phyloP scores from a whole-genome alignment of 495 filamentous ascomycete genomes.

The Bryoglossum gracile region DNA sequence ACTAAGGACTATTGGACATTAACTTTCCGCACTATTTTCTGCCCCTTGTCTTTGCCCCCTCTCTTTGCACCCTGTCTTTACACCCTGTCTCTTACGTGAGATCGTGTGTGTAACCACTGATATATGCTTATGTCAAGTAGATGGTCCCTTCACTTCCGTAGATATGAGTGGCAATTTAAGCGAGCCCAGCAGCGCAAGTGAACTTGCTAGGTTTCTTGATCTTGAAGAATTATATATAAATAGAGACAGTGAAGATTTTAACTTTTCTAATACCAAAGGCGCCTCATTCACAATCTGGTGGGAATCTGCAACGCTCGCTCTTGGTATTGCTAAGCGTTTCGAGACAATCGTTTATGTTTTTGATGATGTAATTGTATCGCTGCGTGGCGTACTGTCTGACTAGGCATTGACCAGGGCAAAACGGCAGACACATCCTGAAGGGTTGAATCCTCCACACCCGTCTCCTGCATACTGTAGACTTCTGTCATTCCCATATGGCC shows the following conservation, averaged over 20 bases:
- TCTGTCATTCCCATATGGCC: conserved; percentile 50
- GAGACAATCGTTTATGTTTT: too few relatives aligned
- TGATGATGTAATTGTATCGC: conserved; percentile 27
- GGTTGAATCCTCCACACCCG: conserved; percentile 7
- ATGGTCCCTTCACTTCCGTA: not conserved
- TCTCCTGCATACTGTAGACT: conserved; percentile 11
- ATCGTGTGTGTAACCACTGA: conserved; percentile 10
- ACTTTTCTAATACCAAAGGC: too few relatives aligned
- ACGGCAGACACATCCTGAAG: conserved; percentile 18
- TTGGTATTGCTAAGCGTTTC: too few relatives aligned
- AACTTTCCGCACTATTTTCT: conserved; percentile 11
- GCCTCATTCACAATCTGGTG: too few relatives aligned
- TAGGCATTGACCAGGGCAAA: conserved; percentile 16
- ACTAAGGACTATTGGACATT: conserved; percentile 8
- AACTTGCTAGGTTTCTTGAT: too few relatives aligned
- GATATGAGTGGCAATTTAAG: not conserved
- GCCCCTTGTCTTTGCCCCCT: too few relatives aligned
- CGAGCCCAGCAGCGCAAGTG: not conserved
- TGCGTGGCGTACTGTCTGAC: conserved; percentile 24
- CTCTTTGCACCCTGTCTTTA: too few relatives aligned
- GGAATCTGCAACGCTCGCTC: too few relatives aligned
- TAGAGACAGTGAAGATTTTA: too few relatives aligned
- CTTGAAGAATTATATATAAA: too few relatives aligned
- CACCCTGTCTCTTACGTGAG: conserved; percentile 13
- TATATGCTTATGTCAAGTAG: too few relatives aligned